These are phyloP conservation scores for Candida saitoana DNA, from an alignment of 805 yeast genomes.

Conservation along the genomic window DNA sequence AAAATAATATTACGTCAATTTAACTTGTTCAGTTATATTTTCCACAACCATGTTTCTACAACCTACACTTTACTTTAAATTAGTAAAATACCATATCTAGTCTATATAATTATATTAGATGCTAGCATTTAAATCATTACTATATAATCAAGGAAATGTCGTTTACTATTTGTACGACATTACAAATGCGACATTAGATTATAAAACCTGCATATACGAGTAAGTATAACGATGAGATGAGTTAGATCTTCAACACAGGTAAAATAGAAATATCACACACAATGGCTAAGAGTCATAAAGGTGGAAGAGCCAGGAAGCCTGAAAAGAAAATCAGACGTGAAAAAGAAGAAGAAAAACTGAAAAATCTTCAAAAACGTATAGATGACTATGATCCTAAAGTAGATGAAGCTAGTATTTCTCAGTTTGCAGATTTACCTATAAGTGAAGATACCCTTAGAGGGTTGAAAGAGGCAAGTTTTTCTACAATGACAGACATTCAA, in stretches of 20 bases:
- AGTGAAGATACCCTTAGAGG: slow-evolving; percentile 65
- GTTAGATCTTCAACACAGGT: not conserved
- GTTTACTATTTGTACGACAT: too few relatives aligned
- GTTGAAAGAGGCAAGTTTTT: slow-evolving; percentile 70
- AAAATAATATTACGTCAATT: too few relatives aligned
- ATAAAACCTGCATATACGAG: slow-evolving; percentile 1
- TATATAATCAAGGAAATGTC: too few relatives aligned
- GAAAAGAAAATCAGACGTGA: slow-evolving; percentile 19
- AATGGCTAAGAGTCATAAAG: slow-evolving; percentile 19
- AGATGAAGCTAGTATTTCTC: slow-evolving; percentile 26
- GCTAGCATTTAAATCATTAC: too few relatives aligned
- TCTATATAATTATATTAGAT: too few relatives aligned
- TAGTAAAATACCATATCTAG: too few relatives aligned
- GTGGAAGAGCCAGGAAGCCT: slow-evolving; percentile 12
- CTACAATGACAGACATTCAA: slow-evolving; percentile 83
- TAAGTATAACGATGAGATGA: slow-evolving; percentile 2
- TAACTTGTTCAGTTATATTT: too few relatives aligned
- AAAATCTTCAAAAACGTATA: slow-evolving; percentile 47
- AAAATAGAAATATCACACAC: not conserved
- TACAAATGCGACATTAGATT: too few relatives aligned
- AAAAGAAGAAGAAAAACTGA: slow-evolving; percentile 32
- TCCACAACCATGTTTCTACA: too few relatives aligned
- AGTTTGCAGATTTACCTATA: slow-evolving; percentile 77
- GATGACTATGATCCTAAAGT: slow-evolving; percentile 48
- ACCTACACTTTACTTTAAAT: too few relatives aligned